Conservation (phyloP, 164 flowering plant species). For the Berberis vulgaris region DNA sequence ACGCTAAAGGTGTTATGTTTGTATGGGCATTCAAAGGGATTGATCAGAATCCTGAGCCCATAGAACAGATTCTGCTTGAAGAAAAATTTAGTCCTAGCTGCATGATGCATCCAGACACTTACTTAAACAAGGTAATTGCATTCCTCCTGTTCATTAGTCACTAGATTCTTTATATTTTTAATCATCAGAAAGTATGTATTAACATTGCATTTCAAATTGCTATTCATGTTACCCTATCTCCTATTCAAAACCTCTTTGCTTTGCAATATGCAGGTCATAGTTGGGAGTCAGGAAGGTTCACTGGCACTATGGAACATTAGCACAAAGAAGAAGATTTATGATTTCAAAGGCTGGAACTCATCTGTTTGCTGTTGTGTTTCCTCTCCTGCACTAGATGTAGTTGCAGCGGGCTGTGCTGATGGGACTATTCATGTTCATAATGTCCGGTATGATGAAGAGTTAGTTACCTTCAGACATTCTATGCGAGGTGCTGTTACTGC, state of each 20-base stretch:
- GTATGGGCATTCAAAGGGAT: slow-evolving; percentile 85
- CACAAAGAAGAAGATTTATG: slow-evolving; percentile 72
- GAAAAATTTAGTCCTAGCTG: slow-evolving; percentile 65
- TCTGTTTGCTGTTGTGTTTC: slow-evolving; percentile 69
- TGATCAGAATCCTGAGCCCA: slow-evolving; percentile 49
- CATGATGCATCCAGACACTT: slow-evolving; percentile 95
- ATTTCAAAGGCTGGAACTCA: slow-evolving; percentile 88
- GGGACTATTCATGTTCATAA: slow-evolving; percentile 90
- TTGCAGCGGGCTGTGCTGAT: slow-evolving; percentile 91
- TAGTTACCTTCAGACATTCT: slow-evolving; percentile 70
- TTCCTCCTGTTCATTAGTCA: not conserved
- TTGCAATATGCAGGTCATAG: slow-evolving; percentile 44
- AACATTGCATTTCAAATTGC: not conserved
- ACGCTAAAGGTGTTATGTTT: slow-evolving; percentile 62
- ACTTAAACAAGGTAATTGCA: slow-evolving; percentile 72
- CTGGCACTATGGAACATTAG: slow-evolving; percentile 91
- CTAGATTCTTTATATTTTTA: not conserved
- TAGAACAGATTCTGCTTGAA: slow-evolving; percentile 55
- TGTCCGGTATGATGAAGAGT: slow-evolving; percentile 67
- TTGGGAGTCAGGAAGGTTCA: slow-evolving; percentile 84
- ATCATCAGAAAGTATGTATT: not conserved
- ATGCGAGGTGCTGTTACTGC: slow-evolving; percentile 86
- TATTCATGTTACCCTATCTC: not conserved
- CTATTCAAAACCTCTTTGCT: no score
- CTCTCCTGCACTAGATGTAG: slow-evolving; percentile 93